Evolutionary conservation across 1,139 yeast species (phyloP), one percentile per base, ranked within the genome.

Genomic region (Saccharomyces hybrid): DNA sequence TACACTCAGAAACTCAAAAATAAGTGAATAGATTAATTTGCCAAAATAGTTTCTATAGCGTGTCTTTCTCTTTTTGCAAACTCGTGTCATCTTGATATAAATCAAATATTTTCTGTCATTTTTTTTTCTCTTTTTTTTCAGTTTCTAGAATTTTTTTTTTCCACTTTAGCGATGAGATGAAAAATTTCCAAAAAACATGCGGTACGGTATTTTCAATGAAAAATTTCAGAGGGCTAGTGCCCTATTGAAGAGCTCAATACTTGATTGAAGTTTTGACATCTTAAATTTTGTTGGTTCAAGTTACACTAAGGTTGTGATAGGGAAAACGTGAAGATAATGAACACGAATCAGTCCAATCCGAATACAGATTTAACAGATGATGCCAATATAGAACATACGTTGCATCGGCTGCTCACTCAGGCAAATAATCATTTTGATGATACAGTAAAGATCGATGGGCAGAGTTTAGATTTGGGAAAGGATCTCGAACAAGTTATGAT

Each of bases 321-420:
- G 28, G 28, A 11, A 16, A 38, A 20, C 23, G 25, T 20, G 20
- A 9, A 38, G 11, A 38, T 20, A 16, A 38, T 38, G 44, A 38
- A 38, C 44, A 38, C 44, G 5, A 38, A 38, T 38, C 44, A 38
- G 44, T 38, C 44, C 25, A 34, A 28, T 25, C 25, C 14, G 51
- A 51, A 13, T 38, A 25, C 41, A 38, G 44, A 38, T 38, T 20
- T 38, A 38, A 20, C 44, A 25, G 57, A 55, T 23, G 56, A 57
- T 47, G 50, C 53, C 38, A 59, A 59, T 14, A 48, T 61, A 34
- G 67, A 63, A 38, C 53, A 56, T 38, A 58, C 64, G 20, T 52
- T 63, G 46, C 64, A 61, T 49, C 57, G 57, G 46, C 50, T 63
- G 44, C 57, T 63, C 41, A 57, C 64, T 2, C 59, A 57, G 47